Evolutionary conservation across 2,329 filamentous ascomycete species (phyloP), one percentile per base, ranked within the genome.

Genomic region (Microcyclospora pomicola): DNA sequence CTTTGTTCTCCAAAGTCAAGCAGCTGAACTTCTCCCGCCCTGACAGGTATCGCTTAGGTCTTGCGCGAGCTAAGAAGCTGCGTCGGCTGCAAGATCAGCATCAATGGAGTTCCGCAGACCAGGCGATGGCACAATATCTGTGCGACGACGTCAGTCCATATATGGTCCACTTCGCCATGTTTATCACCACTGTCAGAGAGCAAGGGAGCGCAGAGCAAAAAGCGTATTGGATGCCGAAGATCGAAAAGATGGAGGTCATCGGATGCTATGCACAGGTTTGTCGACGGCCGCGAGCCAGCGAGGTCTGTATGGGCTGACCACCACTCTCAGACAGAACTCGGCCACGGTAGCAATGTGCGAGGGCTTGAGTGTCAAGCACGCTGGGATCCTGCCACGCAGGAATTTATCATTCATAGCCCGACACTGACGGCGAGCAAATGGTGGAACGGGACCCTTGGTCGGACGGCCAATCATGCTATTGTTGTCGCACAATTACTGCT

Each of bases 401-500:
- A 67, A 27, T 71, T 72, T 41, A 54, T 66, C 27, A 56, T 72
- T 11, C 66, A 71, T 49, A 70, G 66, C 43, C 68, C 68, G 9
- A 65, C 64, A 16, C 49, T 71, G 14, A 71, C 68, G 1, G 64
- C 68, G 2, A 69, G 63, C 46, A 71, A 72, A 51, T 71, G 66
- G 67, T 72, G 68, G 68, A 71, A 71, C 49, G 68, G 68, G 1
- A 61, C 62, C 1, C 59, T 72, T 55, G 68, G 68, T 2, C 56
- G 67, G 15, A 69, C 66, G n/a, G 68, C 68, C n/a, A 71, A 68
- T 39, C 66, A 71, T 57, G 64, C 68, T 19, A 69, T 72, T 42
- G 67, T 72, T 1, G 65, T 72, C 13, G 68, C 68, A 30, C 69
- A 71, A 42, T 51, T 72, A 1, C 51, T 69, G 27, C 50, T 70